phyloP scores from a whole-genome alignment of 768 basidiomycete species.

The Daedalea quercina region DNA sequence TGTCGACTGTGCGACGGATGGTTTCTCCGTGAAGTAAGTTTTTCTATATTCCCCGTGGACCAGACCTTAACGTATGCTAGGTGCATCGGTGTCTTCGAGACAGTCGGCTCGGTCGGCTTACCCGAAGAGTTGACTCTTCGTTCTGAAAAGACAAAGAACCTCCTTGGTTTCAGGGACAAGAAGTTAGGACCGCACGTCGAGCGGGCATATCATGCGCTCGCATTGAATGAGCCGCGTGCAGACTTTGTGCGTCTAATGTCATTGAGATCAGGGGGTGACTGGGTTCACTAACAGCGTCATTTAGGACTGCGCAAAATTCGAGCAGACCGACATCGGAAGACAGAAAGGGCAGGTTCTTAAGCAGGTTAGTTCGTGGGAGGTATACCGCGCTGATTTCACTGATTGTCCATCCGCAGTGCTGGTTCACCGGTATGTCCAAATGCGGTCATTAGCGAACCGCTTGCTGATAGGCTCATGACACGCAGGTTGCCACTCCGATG shows the following conservation, averaged over 20 bases:
- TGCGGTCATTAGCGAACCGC: background rate
- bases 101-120: constrained; percentile 64
- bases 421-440: constrained; percentile 51
- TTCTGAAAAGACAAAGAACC: constrained; percentile 35
- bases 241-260: constrained; percentile 52
- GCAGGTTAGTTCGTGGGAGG: constrained; percentile 39
- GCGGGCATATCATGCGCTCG: constrained; percentile 62
- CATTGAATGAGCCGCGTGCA: constrained; percentile 58
- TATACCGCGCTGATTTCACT: background rate
- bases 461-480: too few relatives aligned
- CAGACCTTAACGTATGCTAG: constrained; percentile 21
- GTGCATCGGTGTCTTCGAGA: constrained; percentile 72
- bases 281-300: background rate
- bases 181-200: constrained; percentile 57
- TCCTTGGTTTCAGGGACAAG: constrained; percentile 63
- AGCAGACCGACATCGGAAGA: constrained; percentile 46
- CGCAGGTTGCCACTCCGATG: constrained; percentile 24
- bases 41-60: background rate
- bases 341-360: constrained; percentile 52
- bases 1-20: constrained; percentile 36
- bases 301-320: constrained; percentile 58
- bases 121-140: constrained; percentile 56
- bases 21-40: constrained; percentile 58
- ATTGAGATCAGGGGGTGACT: background rate
- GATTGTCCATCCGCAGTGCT: constrained; percentile 35